Percentiles rank a stretch among this genome's conserved stretches.
Conservation (phyloP, 148 eudicot genomes). For the Chenopodium formosanum region DNA sequence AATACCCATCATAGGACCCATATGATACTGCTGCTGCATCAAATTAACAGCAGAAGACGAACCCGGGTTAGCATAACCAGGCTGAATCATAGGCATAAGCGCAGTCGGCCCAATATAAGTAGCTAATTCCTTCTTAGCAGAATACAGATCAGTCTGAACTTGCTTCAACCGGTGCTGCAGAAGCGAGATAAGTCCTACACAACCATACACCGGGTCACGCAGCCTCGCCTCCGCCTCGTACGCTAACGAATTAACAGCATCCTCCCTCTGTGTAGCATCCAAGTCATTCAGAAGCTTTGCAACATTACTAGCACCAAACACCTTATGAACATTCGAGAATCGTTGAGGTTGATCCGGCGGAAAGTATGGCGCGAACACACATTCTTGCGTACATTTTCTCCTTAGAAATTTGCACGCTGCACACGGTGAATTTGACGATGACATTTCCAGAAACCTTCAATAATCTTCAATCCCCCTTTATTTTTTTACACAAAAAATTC, state of each 20-base stretch:
- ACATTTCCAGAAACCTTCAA: constrained; percentile 25
- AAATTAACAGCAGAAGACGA: constrained; percentile 20
- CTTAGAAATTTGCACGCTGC: constrained; percentile 86
- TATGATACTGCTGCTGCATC: constrained; percentile 32
- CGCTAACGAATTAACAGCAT: constrained; percentile 73
- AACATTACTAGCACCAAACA: constrained; percentile 82
- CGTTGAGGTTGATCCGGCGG: constrained; percentile 81
- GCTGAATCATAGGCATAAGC: constrained; percentile 43
- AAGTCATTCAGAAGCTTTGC: constrained; percentile 71
- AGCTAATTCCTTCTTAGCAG: constrained; percentile 62
- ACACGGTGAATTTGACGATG: constrained; percentile 81
- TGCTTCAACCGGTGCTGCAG: constrained; percentile 67
- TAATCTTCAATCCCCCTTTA: no score
- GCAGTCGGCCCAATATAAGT: constrained; percentile 60
- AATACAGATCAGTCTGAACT: constrained; percentile 41
- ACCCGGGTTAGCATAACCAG: constrained; percentile 27
- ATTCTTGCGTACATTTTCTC: constrained; percentile 79
- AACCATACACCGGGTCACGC: constrained; percentile 78
- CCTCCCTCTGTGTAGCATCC: constrained; percentile 49
- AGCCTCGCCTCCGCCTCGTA: constrained; percentile 76
- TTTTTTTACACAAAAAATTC: no score
- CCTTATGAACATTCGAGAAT: constrained; percentile 76
- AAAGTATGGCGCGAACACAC: constrained; percentile 85
- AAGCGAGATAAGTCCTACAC: constrained; percentile 69
- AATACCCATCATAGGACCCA: constrained; percentile 37